Evolutionary conservation across 2,329 filamentous ascomycete species (phyloP).

Genomic region (Hawksworthiomyces lignivorus): DNA sequence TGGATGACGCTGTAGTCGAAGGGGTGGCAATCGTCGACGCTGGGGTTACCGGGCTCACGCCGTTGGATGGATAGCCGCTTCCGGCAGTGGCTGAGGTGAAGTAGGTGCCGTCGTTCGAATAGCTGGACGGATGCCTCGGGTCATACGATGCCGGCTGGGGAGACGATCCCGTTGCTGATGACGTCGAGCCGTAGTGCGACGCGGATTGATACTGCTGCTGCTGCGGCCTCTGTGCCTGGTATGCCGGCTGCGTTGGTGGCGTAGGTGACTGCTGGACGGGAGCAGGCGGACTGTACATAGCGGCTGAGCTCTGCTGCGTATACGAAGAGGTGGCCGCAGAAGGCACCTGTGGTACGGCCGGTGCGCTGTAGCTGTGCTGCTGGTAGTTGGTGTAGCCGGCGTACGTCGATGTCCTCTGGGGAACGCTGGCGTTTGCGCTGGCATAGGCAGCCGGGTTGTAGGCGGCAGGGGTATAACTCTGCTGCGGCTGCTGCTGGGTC

Average conservation of each 20-base stretch:
- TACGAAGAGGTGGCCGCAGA: neutral
- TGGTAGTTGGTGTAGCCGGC: constrained; percentile 39
- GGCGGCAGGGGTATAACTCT: constrained; percentile 42
- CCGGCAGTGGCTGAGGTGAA: neutral
- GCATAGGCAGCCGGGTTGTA: constrained; percentile 57
- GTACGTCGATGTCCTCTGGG: constrained; percentile 45
- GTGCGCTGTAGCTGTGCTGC: constrained; percentile 31
- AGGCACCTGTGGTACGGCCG: constrained; percentile 27
- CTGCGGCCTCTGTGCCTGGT: constrained; percentile 9
- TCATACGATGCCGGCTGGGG: constrained; percentile 19
- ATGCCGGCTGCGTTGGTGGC: constrained; percentile 4
- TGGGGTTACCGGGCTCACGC: constrained; percentile 27
- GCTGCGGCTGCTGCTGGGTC: constrained; percentile 27
- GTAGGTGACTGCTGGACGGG: constrained; percentile 5
- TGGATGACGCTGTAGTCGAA: too few relatives aligned
- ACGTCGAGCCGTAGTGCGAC: constrained; percentile 16
- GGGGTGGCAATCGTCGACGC: neutral
- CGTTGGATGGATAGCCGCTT: constrained; percentile 22
- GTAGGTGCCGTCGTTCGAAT: constrained; percentile 13
- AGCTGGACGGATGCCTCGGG: constrained; percentile 16
- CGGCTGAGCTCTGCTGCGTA: neutral
- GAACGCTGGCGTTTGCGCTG: constrained; percentile 28
- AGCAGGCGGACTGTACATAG: constrained; percentile 4
- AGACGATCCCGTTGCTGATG: constrained; percentile 14
- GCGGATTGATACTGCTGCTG: constrained; percentile 7